Evolutionary conservation across 148 eudicot species (phyloP).

Genomic region (Arctostaphylos glauca): DNA sequence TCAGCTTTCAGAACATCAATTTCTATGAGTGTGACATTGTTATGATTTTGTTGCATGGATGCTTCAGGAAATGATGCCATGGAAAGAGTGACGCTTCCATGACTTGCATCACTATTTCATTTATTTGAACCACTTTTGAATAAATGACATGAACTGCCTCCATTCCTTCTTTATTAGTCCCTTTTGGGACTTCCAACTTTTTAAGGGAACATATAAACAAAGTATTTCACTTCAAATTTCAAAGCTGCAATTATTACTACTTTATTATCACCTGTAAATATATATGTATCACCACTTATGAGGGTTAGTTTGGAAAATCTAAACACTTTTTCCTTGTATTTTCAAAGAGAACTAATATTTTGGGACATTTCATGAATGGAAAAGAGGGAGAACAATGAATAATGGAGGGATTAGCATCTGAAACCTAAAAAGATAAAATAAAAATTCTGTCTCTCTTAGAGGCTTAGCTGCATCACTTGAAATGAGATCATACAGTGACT

Average conservation of each 20-base stretch:
- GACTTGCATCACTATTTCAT: neutral
- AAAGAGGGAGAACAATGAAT: neutral
- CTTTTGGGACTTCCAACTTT: neutral
- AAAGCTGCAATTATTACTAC: neutral
- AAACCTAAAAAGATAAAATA: neutral
- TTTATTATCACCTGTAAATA: neutral
- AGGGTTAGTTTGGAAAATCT: neutral
- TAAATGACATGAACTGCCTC: neutral
- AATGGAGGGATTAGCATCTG: neutral
- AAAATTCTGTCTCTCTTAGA: neutral
- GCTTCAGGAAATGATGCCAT: neutral
- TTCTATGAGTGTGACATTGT: neutral
- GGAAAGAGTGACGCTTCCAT: neutral
- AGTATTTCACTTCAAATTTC: neutral
- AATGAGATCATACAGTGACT: neutral
- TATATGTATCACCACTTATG: neutral
- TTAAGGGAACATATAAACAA: neutral
- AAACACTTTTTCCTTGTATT: neutral
- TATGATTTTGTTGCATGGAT: neutral
- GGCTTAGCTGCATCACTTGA: constrained; percentile 6
- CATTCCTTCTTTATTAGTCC: neutral
- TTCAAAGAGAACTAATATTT: neutral
- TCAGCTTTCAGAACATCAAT: neutral
- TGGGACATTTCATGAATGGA: neutral
- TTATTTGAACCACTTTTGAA: neutral